phyloP scores from a whole-genome alignment of 257 asterid species.

The Gentiana dahurica region DNA sequence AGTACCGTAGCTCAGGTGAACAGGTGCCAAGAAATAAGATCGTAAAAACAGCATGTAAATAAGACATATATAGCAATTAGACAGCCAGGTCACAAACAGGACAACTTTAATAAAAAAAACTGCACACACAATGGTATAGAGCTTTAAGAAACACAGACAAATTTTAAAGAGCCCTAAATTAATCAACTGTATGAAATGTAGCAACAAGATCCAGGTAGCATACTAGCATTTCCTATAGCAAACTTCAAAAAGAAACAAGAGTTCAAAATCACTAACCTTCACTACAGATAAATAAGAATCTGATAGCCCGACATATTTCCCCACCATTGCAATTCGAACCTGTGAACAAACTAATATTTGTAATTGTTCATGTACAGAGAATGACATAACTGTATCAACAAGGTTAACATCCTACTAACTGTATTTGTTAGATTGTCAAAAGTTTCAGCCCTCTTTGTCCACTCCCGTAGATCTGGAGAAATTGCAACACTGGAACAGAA shows the following conservation, averaged over 20 bases:
- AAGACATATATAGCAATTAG: too few species aligned
- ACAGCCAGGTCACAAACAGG: too few species aligned
- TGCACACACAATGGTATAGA: too few species aligned
- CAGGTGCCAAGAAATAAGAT: too few species aligned
- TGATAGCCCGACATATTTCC: slow-evolving; percentile 89
- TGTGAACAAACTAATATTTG: slow-evolving; percentile 24
- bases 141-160: background rate
- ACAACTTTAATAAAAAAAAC: too few species aligned
- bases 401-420: slow-evolving; percentile 36
- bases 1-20: too few species aligned
- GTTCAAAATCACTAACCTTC: slow-evolving; percentile 46
- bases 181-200: too few species aligned
- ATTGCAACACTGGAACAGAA: slow-evolving; percentile 55
- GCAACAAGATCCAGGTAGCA: too few species aligned
- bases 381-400: background rate
- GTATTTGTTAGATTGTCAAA: slow-evolving; percentile 72
- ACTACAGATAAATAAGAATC: slow-evolving; percentile 96
- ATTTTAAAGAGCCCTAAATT: background rate
- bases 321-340: slow-evolving; percentile 97
- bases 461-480: slow-evolving; percentile 64
- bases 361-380: slow-evolving; percentile 4
- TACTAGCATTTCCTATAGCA: background rate
- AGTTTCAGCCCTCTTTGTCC: slow-evolving; percentile 85
- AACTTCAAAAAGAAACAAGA: slow-evolving; percentile 10
- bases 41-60: too few species aligned